phyloP scores from a whole-genome alignment of 805 yeast species.

The Ogataea nitratoaversa region DNA sequence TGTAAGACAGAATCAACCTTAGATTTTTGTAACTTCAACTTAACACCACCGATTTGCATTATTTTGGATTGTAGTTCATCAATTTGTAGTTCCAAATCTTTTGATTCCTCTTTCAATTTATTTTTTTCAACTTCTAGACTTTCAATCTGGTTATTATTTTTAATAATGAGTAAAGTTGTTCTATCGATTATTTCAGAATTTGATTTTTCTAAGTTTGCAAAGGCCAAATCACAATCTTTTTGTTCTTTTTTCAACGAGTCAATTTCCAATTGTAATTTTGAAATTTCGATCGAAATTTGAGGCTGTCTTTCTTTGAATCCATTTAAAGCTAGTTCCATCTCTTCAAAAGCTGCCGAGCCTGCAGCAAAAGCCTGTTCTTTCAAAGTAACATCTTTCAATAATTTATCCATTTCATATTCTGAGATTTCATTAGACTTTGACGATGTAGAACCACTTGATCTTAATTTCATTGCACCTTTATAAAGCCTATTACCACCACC shows the following conservation, averaged over 20 bases:
- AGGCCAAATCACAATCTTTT: too few relatives aligned
- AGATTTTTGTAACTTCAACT: slow-evolving; percentile 71
- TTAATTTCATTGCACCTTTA: slow-evolving; percentile 72
- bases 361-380: slow-evolving; percentile 52
- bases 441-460: slow-evolving; percentile 27
- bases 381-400: slow-evolving; percentile 47
- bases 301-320: slow-evolving; percentile 65
- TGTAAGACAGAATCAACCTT: slow-evolving; percentile 74
- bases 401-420: slow-evolving; percentile 50
- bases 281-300: slow-evolving; percentile 55
- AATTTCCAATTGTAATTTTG: slow-evolving; percentile 60
- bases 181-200: slow-evolving; percentile 15
- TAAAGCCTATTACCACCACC: slow-evolving; percentile 84
- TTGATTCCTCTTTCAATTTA: slow-evolving; percentile 49
- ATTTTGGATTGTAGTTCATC: slow-evolving; percentile 66
- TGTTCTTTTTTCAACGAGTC: slow-evolving; percentile 54
- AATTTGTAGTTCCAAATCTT: slow-evolving; percentile 53
- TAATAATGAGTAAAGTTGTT: slow-evolving; percentile 1
- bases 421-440: slow-evolving; percentile 33
- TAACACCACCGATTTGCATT: slow-evolving; percentile 89
- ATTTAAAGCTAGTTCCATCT: slow-evolving; percentile 57
- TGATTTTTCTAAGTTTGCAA: slow-evolving; percentile 1
- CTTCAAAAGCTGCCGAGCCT: slow-evolving; percentile 46
- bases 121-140: slow-evolving; percentile 24
- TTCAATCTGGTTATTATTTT: slow-evolving; percentile 31